A percentile compares a stretch with the other conserved stretches of the same genome.
Evolutionary conservation across 306 rosid species (phyloP).

Genomic region (Argentina anserina): DNA sequence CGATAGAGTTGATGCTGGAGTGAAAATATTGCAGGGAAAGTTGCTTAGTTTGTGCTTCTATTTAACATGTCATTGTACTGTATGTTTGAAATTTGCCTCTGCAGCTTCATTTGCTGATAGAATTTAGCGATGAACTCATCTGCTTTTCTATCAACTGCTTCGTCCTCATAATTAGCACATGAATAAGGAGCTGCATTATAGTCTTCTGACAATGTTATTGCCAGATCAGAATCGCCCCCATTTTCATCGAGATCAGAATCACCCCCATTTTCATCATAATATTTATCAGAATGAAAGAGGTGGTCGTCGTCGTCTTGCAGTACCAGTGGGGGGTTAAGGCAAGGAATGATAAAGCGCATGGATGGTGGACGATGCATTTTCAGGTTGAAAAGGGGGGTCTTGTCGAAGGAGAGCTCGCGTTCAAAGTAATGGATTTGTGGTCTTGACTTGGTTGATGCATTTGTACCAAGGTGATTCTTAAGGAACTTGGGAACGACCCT

Average conservation of each 20-base stretch:
- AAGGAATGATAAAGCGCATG: slow-evolving; percentile 65
- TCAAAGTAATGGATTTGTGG: slow-evolving; percentile 47
- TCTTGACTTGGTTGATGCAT: background rate
- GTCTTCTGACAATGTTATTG: background rate
- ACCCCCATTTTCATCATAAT: slow-evolving; percentile 9
- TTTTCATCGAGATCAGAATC: slow-evolving; percentile 1
- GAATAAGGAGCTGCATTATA: background rate
- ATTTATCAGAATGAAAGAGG: background rate
- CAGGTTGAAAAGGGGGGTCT: slow-evolving; percentile 61
- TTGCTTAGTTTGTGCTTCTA: slow-evolving; percentile 13
- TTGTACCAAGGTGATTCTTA: slow-evolving; percentile 36
- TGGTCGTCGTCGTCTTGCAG: slow-evolving; percentile 24
- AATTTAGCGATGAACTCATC: slow-evolving; percentile 85
- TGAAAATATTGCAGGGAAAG: background rate
- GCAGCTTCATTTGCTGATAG: slow-evolving; percentile 58
- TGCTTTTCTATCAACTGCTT: slow-evolving; percentile 51
- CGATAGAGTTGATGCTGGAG: background rate
- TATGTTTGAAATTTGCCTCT: slow-evolving; percentile 44
- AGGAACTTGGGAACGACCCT: slow-evolving; percentile 56
- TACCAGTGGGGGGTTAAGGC: slow-evolving; percentile 62
- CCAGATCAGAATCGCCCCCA: slow-evolving; percentile 3
- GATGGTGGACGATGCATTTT: slow-evolving; percentile 52
- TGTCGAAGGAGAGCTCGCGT: slow-evolving; percentile 74
- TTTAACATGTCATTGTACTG: slow-evolving; percentile 26
- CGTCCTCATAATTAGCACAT: slow-evolving; percentile 6